These are phyloP conservation scores for Zymoseptoria brevis DNA, from an alignment of 2,329 filamentous ascomycete species.

Conservation along the genomic window DNA sequence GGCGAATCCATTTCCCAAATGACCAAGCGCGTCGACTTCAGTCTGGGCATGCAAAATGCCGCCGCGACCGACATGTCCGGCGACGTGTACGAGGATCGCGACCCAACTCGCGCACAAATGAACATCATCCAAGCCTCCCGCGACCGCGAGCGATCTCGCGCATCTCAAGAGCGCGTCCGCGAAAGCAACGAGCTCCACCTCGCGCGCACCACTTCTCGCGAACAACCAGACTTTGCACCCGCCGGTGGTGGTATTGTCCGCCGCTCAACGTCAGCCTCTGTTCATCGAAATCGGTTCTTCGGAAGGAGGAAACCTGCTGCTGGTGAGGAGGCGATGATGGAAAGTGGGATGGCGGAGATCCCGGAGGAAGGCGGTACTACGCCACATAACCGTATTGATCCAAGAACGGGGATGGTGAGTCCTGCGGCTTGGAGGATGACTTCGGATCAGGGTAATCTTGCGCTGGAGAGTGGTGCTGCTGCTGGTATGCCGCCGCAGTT, in stretches of 20 bases:
- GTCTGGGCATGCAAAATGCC: conserved; percentile 54
- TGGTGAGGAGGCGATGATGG: conserved; percentile 26
- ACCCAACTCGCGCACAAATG: conserved; percentile 36
- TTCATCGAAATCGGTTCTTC: conserved; percentile 56
- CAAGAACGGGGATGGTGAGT: conserved; percentile 26
- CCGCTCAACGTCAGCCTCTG: conserved; percentile 31
- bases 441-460: conserved; percentile 24
- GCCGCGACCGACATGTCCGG: conserved; percentile 52
- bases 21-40: conserved; percentile 61
- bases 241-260: conserved; percentile 23
- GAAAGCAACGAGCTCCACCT: conserved; percentile 5
- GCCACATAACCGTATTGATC: conserved; percentile 21
- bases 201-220: conserved; percentile 18
- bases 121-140: conserved; percentile 31
- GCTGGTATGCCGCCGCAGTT: conserved; percentile 11
- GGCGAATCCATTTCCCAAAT: conserved; percentile 52
- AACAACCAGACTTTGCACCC: conserved; percentile 9
- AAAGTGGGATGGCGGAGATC: conserved; percentile 32
- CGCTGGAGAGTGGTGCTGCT: conserved; percentile 4
- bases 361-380: conserved; percentile 22
- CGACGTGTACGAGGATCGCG: conserved; percentile 56
- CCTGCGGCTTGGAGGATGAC: conserved; percentile 24
- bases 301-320: conserved; percentile 32
- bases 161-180: conserved; percentile 13
- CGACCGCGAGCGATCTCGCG: conserved; percentile 26